These are phyloP conservation scores for Mortierella alpina DNA, from an alignment of 192 early-diverging fungal species.

Conservation along the genomic window DNA sequence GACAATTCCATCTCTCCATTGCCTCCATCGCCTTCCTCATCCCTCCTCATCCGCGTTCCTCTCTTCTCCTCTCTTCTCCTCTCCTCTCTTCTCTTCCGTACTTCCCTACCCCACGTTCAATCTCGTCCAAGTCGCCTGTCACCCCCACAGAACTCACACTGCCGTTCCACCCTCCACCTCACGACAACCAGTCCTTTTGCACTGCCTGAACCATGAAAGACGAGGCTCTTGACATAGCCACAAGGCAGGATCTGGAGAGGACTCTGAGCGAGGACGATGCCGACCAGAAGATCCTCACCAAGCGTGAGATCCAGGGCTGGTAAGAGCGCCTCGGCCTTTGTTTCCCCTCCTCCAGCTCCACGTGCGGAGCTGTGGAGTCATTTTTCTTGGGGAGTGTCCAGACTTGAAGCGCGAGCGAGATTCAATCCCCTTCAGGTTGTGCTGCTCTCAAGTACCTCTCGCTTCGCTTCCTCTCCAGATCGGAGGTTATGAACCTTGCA, in stretches of 20 bases:
- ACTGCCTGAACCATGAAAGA: neutral
- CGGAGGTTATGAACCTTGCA: neutral
- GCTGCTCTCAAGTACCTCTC: neutral
- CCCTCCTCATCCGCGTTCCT: neutral
- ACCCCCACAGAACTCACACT: neutral
- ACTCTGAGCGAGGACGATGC: neutral
- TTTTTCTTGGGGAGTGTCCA: neutral
- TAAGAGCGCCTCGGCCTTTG: neutral
- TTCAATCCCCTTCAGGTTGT: neutral
- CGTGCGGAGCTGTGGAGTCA: neutral
- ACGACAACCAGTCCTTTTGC: neutral
- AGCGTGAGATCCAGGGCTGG: conserved; percentile 53
- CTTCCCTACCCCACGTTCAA: neutral
- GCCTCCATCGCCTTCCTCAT: neutral
- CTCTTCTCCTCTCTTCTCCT: neutral
- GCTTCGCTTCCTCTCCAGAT: neutral
- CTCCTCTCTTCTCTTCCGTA: neutral
- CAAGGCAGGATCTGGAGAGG: conserved; percentile 15
- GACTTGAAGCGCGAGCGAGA: too few species aligned
- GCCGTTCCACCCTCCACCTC: neutral
- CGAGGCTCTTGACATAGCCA: neutral
- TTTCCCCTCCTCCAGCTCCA: neutral
- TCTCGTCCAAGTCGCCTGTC: neutral
- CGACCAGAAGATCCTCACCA: conserved; percentile 23
- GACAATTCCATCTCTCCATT: neutral